Evolutionary conservation across 2,329 filamentous ascomycete species (phyloP), one percentile per base, ranked within the genome.

Genomic region (Curvularia eragrostidis): DNA sequence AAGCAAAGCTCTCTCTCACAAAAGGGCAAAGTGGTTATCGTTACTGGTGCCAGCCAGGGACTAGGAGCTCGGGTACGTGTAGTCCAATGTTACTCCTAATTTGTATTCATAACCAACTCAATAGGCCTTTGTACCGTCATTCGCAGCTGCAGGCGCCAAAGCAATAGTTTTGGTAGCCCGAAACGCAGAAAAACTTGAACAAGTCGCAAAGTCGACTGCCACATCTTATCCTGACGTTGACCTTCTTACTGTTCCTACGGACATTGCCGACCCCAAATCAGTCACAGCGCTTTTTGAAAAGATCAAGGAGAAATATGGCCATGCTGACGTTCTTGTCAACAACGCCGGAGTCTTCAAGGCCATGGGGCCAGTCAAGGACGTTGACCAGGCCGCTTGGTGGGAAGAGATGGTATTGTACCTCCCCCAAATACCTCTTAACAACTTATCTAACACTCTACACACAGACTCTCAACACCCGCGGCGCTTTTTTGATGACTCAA

Each of bases 31-130:
- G 73, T 78, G 0, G 59, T 75, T 6, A 67, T 79, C 32, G 74
- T 81, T 57, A 81, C 78, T n/a, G 79, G 79, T 0, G 77, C 78
- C 1, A 77, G 73, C 44, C 74, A 74, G 28, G 79, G 79, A 1
- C 58, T 81, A 21, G 80, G 77, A 19, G 67, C 64, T 39, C 48
- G 43, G 46, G 67, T 67, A 59, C 54, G 54, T 39, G n/a, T 12
- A 19, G 19, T 24, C 6, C 15, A 10, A 9, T 2, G 23, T 38
- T 13, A 28, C 10, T 12, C 5, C 15, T 15, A 10, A 3, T 30
- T 34, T 21, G 34, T 3, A 8, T 43, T 5, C 26, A 13, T 41
- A 28, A 12, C 42, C 46, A 8, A 52, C 18, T 13, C 5, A 5
- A 10, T 24, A 71, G 64, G 69, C 56, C 8, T 69, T 78, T n/a